Percentiles rank a stretch among this genome's conserved stretches.
These are phyloP conservation scores for Heterococcus sp. DNA, from an alignment of 108 stramenopile species.

Conservation along the genomic window DNA sequence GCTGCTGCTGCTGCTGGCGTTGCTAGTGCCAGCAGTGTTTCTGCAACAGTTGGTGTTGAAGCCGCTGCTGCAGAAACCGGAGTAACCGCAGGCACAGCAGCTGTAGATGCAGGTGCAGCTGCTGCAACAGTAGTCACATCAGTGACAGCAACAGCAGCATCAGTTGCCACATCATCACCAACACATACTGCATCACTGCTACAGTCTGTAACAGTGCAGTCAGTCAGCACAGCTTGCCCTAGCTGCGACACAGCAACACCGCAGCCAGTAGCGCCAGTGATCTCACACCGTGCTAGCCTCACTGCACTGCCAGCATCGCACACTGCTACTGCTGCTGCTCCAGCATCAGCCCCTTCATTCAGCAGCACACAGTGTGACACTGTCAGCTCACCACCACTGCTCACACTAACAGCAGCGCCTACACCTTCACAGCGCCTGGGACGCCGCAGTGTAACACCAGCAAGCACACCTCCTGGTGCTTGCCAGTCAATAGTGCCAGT, in stretches of 20 bases:
- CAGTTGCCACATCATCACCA: neutral
- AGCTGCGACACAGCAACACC: slow-evolving; percentile 8
- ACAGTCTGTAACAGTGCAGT: neutral
- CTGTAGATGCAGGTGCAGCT: neutral
- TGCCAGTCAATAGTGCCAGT: slow-evolving; percentile 32
- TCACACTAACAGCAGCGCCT: neutral
- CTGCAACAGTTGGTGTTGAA: neutral
- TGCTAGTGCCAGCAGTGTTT: neutral
- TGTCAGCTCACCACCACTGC: neutral
- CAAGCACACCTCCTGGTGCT: slow-evolving; percentile 4
- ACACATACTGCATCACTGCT: neutral
- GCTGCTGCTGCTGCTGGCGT: neutral
- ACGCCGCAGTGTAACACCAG: slow-evolving; percentile 29
- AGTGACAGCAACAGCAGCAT: neutral
- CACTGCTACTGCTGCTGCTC: slow-evolving; percentile 4
- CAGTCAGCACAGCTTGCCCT: neutral
- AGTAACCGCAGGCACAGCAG: neutral
- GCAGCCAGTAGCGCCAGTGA: slow-evolving; percentile 7
- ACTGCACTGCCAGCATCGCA: neutral
- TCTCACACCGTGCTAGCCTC: slow-evolving; percentile 1
- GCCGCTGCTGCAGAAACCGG: neutral
- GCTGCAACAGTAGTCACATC: neutral
- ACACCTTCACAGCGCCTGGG: slow-evolving; percentile 18
- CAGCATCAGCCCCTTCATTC: neutral
- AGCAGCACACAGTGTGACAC: neutral